A percentile compares a stretch with the other conserved stretches of the same genome.
Conservation (phyloP, 441 rosid species). For the Adansonia rubrostipa region DNA sequence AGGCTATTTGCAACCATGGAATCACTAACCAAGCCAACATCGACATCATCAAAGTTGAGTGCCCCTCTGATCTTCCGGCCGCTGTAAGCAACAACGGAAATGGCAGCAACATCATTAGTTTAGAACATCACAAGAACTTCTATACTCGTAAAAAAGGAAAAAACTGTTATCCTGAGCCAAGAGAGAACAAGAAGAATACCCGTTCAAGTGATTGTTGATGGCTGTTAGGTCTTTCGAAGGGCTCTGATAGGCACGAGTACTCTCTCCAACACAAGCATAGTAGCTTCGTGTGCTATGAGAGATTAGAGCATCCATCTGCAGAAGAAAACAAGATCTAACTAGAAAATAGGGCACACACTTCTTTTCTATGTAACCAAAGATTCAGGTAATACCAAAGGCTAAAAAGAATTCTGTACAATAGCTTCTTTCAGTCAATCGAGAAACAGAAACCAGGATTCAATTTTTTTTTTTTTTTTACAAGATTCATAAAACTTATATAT, state of each 20-base stretch:
- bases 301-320: constrained; percentile 91
- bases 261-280: constrained; percentile 98
- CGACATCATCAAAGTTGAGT: constrained; percentile 68
- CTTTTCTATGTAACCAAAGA: neutral
- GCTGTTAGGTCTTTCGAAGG: constrained; percentile 94
- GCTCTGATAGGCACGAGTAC: constrained; percentile 94
- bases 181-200: constrained; percentile 44
- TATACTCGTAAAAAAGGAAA: neutral
- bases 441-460: neutral
- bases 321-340: constrained; percentile 12
- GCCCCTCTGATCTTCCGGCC: constrained; percentile 66
- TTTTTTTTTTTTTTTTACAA: neutral
- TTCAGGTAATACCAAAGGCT: neutral
- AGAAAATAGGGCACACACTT: neutral
- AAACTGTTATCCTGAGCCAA: neutral
- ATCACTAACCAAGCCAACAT: constrained; percentile 88
- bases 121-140: neutral
- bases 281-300: constrained; percentile 85
- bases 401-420: neutral
- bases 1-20: constrained; percentile 91
- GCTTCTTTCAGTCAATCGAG: neutral
- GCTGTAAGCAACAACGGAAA: constrained; percentile 36
- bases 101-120: neutral
- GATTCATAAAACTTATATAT: neutral
- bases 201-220: constrained; percentile 82